Base-by-base conservation (phyloP, 2,329 filamentous ascomycete species). In the Colletotrichum tropicale region DNA sequence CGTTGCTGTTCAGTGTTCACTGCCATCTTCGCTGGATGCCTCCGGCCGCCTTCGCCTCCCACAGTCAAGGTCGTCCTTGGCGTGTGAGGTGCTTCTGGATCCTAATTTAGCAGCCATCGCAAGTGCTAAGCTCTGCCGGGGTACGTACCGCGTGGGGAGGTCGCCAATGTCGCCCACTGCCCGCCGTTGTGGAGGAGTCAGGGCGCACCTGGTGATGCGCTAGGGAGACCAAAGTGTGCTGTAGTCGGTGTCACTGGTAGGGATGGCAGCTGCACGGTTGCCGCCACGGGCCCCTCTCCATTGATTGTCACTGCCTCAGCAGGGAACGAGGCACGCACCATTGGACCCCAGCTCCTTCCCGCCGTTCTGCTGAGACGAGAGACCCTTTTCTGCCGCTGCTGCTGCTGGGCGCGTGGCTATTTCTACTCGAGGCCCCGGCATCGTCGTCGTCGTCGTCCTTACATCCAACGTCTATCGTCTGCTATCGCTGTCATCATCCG, bases 251-350 rank as follows among this genome's bases (percentile, higher is more conserved):
- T 56, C 34, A 58, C 24, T 18, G 55, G 70, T 62, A 73, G 70
- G 70, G 65, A 73, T 73, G 70, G 70, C 70, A 73, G 70, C 65
- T 74, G 71, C 70, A 72, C 71, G 56, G 66, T 52, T 24, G 36
- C 18, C 24, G 60, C 32, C 60, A 16, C 18, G 48, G 16, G 28
- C 30, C n/a, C 21, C n/a, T 26, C 61, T 36, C 68, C 68, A 55
- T 71, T 75, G 72, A 71, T 75, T 75, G 72, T 71, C 68, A 71
- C 72, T 75, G 72, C 68, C 68, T 56, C 68, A 62, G 36, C 71
- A 61, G 38, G 56, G 55, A 34, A 38, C n/a, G 43, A 52, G n/a
- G 24, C 60, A 55, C 26, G 58, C 32, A 64, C 34, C 70, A 69
- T 62, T 55, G 65, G 70, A 69, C 43, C 52, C 55, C 70, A 43